Conservation (phyloP, 805 yeast genomes). For the Wickerhamiella sergipiensis region DNA sequence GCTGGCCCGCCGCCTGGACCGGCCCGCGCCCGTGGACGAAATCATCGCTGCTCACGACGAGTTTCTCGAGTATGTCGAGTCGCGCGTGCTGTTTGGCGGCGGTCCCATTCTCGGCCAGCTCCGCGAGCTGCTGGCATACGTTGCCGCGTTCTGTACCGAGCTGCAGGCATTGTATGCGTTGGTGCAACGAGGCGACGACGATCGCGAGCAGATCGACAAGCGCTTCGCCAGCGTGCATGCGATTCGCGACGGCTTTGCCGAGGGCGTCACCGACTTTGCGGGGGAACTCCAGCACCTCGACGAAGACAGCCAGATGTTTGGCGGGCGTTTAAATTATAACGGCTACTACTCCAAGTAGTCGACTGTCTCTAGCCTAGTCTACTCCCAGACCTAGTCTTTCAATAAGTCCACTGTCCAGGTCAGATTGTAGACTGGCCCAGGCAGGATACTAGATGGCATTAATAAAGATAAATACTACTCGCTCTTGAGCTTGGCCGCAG, state of each 20-base stretch:
- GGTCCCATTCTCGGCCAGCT: conserved; percentile 19
- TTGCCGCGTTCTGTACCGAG: conserved; percentile 18
- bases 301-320: conserved; percentile 24
- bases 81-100: conserved; percentile 24
- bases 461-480: background rate
- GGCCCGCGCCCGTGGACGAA: conserved; percentile 23
- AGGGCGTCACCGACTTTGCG: background rate
- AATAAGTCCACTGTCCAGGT: too few relatives aligned
- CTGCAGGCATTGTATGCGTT: conserved; percentile 7
- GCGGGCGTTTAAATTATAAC: conserved; percentile 26
- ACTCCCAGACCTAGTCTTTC: too few relatives aligned
- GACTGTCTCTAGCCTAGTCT: too few relatives aligned
- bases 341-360: conserved; percentile 22
- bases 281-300: conserved; percentile 20
- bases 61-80: conserved; percentile 21
- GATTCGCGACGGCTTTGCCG: conserved; percentile 9
- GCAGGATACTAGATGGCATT: too few relatives aligned
- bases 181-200: background rate
- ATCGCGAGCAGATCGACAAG: conserved; percentile 1
- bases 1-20: conserved; percentile 17
- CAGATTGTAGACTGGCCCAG: too few relatives aligned
- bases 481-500: background rate
- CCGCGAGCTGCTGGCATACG: conserved; percentile 22
- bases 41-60: conserved; percentile 23
- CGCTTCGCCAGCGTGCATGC: conserved; percentile 2